Evolutionary conservation across 106 monocot genomes (phyloP).

Genomic region (Ottelia alismoides): DNA sequence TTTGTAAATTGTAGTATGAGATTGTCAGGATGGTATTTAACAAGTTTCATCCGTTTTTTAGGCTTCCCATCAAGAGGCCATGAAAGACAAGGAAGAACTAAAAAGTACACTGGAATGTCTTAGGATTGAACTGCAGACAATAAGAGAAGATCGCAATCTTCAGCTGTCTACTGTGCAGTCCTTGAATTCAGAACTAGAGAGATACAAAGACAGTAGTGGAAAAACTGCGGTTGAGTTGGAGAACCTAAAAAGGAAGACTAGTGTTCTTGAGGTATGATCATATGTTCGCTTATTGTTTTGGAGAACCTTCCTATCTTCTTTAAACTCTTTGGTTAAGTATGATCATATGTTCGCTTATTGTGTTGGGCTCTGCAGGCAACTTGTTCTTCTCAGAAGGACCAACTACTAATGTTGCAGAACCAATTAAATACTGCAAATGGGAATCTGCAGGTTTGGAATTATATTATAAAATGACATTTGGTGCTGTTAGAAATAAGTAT

Average conservation of each 20-base stretch:
- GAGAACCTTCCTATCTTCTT: too few species aligned
- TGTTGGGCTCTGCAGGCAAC: constrained; percentile 46
- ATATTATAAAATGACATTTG: too few species aligned
- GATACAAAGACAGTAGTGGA: constrained; percentile 20
- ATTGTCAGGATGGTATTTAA: too few species aligned
- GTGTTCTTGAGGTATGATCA: constrained; percentile 58
- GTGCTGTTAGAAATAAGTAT: too few species aligned
- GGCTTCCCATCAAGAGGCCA: too few species aligned
- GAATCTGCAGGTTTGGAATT: constrained; percentile 48
- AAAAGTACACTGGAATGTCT: constrained; percentile 39
- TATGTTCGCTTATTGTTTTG: too few species aligned
- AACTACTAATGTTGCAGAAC: constrained; percentile 35
- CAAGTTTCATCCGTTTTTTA: too few species aligned
- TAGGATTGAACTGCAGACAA: constrained; percentile 52
- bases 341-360: too few species aligned
- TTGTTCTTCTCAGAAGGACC: constrained; percentile 37
- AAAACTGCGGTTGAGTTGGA: constrained; percentile 24
- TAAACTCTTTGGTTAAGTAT: too few species aligned
- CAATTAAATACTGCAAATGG: constrained; percentile 48
- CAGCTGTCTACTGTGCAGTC: constrained; percentile 30
- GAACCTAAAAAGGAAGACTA: constrained; percentile 6
- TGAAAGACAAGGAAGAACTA: constrained; percentile 56
- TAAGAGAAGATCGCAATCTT: constrained; percentile 64
- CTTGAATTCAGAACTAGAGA: constrained; percentile 23
- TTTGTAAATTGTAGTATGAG: too few species aligned